Conservation (phyloP, 208 protist genomes). For the Porcisia deanei region DNA sequence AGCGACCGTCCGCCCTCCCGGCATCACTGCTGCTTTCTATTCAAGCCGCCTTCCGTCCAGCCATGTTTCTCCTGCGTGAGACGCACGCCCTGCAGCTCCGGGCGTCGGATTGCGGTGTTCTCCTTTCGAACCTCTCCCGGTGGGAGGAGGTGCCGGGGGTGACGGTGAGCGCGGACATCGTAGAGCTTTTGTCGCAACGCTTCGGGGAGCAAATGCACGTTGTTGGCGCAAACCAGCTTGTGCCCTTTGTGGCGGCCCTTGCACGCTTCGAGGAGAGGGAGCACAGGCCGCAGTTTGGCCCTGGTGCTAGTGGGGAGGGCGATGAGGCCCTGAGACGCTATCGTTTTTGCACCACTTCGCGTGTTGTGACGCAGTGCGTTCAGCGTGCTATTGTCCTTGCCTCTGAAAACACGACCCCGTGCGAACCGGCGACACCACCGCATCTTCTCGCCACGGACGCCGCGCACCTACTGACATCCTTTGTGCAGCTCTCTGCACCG, state of each 20-base stretch:
- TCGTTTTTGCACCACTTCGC: slow-evolving; percentile 19
- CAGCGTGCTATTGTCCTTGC: slow-evolving; percentile 21
- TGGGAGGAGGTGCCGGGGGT: slow-evolving; percentile 47
- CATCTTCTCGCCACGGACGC: slow-evolving; percentile 16
- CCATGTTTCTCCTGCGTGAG: slow-evolving; percentile 51
- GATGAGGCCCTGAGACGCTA: slow-evolving; percentile 2
- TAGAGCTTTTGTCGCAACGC: slow-evolving; percentile 67
- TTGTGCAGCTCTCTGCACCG: slow-evolving; percentile 29
- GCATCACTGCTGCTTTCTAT: slow-evolving; percentile 30
- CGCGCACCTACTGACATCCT: slow-evolving; percentile 13
- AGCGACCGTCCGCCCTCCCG: slow-evolving; percentile 14
- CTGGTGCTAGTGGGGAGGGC: background rate
- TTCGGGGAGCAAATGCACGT: slow-evolving; percentile 54
- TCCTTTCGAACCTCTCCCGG: slow-evolving; percentile 57
- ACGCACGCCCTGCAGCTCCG: slow-evolving; percentile 47
- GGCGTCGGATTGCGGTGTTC: slow-evolving; percentile 58
- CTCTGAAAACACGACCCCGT: background rate
- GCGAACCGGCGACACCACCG: background rate
- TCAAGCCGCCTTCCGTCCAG: slow-evolving; percentile 50
- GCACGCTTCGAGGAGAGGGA: slow-evolving; percentile 27
- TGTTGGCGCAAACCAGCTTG: slow-evolving; percentile 55
- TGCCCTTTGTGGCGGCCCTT: slow-evolving; percentile 50
- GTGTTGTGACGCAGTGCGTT: slow-evolving; percentile 24
- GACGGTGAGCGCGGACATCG: slow-evolving; percentile 43
- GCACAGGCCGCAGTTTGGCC: background rate